Percentiles rank a stretch among this genome's conserved stretches.
Evolutionary conservation across 129 eudicot species (phyloP).

Genomic region (Scalesia atractyloides): DNA sequence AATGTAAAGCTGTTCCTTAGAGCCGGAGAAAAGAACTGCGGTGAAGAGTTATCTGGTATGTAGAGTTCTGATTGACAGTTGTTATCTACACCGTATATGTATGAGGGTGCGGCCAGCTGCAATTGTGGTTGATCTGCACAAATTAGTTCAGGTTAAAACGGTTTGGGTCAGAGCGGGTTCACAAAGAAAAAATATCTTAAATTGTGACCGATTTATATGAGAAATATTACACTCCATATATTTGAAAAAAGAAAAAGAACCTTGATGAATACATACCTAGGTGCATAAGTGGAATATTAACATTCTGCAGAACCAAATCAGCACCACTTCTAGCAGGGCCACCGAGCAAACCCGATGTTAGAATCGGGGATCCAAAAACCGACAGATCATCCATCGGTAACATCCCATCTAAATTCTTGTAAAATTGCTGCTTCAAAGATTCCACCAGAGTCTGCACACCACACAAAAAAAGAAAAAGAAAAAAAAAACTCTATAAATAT

Average conservation of each 20-base stretch:
- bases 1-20: slow-evolving; percentile 28
- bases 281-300: slow-evolving; percentile 15
- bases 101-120: slow-evolving; percentile 25
- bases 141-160: neutral
- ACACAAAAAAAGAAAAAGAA: neutral
- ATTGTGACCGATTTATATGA: neutral
- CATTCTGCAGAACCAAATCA: slow-evolving; percentile 28
- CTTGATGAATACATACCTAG: slow-evolving; percentile 40
- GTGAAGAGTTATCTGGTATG: slow-evolving; percentile 19
- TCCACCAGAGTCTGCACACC: slow-evolving; percentile 52
- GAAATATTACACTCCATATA: neutral
- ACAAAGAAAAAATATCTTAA: neutral
- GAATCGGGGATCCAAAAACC: slow-evolving; percentile 27
- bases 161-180: neutral
- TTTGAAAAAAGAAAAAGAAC: neutral
- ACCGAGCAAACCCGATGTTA: slow-evolving; percentile 28
- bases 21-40: slow-evolving; percentile 30
- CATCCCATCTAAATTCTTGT: slow-evolving; percentile 37
- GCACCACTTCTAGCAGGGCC: slow-evolving; percentile 26
- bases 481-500: neutral
- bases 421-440: slow-evolving; percentile 46
- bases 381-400: slow-evolving; percentile 39
- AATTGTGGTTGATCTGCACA: slow-evolving; percentile 33
- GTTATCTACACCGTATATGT: slow-evolving; percentile 13
- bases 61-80: slow-evolving; percentile 13